Evolutionary conservation across 805 yeast species (phyloP).

Genomic region (Barnettozyma californica): DNA sequence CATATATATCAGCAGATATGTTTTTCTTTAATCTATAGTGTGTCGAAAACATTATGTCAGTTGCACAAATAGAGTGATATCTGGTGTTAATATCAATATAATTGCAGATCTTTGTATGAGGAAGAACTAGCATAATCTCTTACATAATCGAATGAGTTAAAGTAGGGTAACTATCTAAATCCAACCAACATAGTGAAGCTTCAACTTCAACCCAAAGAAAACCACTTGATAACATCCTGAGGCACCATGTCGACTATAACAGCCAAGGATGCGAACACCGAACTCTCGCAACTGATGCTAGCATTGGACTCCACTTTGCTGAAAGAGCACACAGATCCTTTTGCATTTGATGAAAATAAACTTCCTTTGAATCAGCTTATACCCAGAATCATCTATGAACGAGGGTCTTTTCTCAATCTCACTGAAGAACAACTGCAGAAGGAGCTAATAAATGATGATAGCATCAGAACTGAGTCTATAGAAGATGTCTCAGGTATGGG

Average conservation of each 20-base stretch:
- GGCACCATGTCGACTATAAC: background rate
- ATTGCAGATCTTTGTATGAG: too few relatives aligned
- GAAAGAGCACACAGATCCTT: constrained; percentile 23
- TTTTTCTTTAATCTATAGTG: too few relatives aligned
- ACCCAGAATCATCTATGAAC: constrained; percentile 51
- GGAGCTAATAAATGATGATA: constrained; percentile 33
- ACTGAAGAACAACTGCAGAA: constrained; percentile 46
- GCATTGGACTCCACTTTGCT: constrained; percentile 22
- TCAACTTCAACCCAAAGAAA: background rate
- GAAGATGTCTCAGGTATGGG: constrained; percentile 6
- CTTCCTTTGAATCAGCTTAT: constrained; percentile 49
- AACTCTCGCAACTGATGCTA: constrained; percentile 13
- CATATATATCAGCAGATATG: too few relatives aligned
- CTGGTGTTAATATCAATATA: too few relatives aligned
- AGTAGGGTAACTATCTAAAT: too few relatives aligned
- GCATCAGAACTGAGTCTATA: background rate
- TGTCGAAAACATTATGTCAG: too few relatives aligned
- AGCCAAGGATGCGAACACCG: constrained; percentile 6
- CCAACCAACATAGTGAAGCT: too few relatives aligned
- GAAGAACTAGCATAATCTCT: too few relatives aligned
- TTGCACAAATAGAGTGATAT: too few relatives aligned
- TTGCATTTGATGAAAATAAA: constrained; percentile 25
- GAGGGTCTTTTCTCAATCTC: constrained; percentile 51
- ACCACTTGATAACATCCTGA: background rate
- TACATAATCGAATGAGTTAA: too few relatives aligned